A percentile compares a stretch with the other conserved stretches of the same genome.
phyloP scores from a whole-genome alignment of 345 rosid species.

The rapeseed (Brassica napus) region Da-Ae NC_063448.1:36054501-36055000 shows the following conservation, averaged over 20 bases:
- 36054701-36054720: slow-evolving; percentile 93
- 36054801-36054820: not conserved
- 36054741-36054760: not conserved
- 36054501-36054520: too few relatives aligned
- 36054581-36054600: too few relatives aligned
- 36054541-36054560: too few relatives aligned
- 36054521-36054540: too few relatives aligned
- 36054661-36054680: slow-evolving; percentile 1
- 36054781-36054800: not conserved
- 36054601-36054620: too few relatives aligned
- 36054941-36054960: slow-evolving; percentile 9
- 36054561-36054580: too few relatives aligned
- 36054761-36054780: not conserved
- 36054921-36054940: slow-evolving; percentile 15
- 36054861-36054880: slow-evolving; percentile 2
- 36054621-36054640: not conserved
- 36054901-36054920: slow-evolving; percentile 1
- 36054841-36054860: not conserved
- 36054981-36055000: slow-evolving; percentile 19
- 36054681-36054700: slow-evolving; percentile 69
- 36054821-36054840: slow-evolving; percentile 2
- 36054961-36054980: slow-evolving; percentile 22
- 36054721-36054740: slow-evolving; percentile 71
- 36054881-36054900: not conserved
- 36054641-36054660: not conserved